These are phyloP conservation scores for Verticillium nubilum DNA, from an alignment of 2,329 filamentous ascomycete species.

Conservation along the genomic window DNA sequence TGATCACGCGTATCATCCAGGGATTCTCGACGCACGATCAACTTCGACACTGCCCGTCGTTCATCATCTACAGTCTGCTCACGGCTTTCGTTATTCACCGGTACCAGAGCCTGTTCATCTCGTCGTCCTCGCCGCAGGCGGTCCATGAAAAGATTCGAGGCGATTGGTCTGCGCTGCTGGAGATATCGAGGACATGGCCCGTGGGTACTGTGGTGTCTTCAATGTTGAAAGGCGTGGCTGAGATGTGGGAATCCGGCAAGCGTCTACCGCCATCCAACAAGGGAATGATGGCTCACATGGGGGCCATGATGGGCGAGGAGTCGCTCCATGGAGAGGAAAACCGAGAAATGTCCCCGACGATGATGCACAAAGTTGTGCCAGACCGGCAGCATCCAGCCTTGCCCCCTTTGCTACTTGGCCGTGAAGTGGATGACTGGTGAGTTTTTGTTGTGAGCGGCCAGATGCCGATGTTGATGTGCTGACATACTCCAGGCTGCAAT, in stretches of 20 bases:
- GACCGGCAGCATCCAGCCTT: not conserved
- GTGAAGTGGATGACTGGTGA: not conserved
- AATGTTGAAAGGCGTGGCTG: slow-evolving; percentile 91
- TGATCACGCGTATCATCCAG: slow-evolving; percentile 96
- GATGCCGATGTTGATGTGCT: not conserved
- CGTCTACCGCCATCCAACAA: not conserved
- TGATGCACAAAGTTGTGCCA: not conserved
- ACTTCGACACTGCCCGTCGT: slow-evolving; percentile 85
- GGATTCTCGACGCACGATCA: slow-evolving; percentile 78
- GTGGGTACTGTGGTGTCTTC: slow-evolving; percentile 98
- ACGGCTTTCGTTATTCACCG: slow-evolving; percentile 98
- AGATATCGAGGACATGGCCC: slow-evolving; percentile 93
- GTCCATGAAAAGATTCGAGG: slow-evolving; percentile 81
- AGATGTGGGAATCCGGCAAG: slow-evolving; percentile 64
- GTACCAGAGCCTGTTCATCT: slow-evolving; percentile 92
- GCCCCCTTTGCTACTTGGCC: not conserved
- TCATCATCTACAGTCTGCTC: slow-evolving; percentile 94
- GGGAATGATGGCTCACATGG: too few relatives aligned
- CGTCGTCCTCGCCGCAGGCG: slow-evolving; percentile 79
- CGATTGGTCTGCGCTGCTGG: slow-evolving; percentile 88
- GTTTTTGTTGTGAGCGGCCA: not conserved
- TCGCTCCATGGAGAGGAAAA: too few relatives aligned
- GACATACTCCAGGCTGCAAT: not conserved
- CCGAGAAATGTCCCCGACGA: too few relatives aligned
- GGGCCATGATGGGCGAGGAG: too few relatives aligned